Evolutionary conservation across 805 yeast genomes (phyloP).

Genomic region (Peterozyma xylosa): DNA sequence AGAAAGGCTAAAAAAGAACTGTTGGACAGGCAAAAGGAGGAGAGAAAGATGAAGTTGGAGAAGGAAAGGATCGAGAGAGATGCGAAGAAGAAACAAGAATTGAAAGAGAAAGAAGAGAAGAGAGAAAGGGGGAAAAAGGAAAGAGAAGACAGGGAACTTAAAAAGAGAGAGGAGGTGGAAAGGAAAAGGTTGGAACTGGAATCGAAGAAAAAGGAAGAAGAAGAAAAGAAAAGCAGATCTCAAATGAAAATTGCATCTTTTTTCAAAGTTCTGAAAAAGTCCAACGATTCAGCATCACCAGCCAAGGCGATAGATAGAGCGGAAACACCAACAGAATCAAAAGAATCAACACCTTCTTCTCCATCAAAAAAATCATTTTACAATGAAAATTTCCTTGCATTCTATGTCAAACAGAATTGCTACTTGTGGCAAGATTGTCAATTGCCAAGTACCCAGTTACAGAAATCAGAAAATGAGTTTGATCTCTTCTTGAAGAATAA

Average conservation of each 20-base stretch:
- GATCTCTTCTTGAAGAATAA: constrained; percentile 4
- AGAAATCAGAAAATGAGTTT: background rate
- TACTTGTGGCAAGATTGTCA: constrained; percentile 12
- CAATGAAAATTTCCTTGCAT: constrained; percentile 25
- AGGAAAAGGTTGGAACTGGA: constrained; percentile 4
- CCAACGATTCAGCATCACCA: background rate
- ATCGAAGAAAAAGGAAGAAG: constrained; percentile 9
- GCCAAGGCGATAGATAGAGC: constrained; percentile 11
- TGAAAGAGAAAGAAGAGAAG: constrained; percentile 18
- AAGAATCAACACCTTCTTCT: too few relatives aligned
- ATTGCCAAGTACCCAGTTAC: background rate
- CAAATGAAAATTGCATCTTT: constrained; percentile 24
- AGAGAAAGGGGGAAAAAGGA: constrained; percentile 15
- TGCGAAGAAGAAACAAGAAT: constrained; percentile 26
- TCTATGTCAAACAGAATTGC: constrained; percentile 28
- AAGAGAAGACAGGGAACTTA: constrained; percentile 16
- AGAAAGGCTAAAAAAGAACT: constrained; percentile 14
- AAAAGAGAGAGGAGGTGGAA: constrained; percentile 15
- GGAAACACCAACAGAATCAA: background rate
- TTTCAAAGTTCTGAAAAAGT: constrained; percentile 19
- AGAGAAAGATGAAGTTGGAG: constrained; percentile 20
- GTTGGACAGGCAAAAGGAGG: constrained; percentile 18
- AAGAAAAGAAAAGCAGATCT: constrained; percentile 10
- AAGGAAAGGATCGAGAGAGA: constrained; percentile 21
- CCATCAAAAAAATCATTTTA: constrained; percentile 18